These are phyloP conservation scores for Ophiostoma novo-ulmi DNA, from an alignment of 2,329 filamentous ascomycete species.

Conservation along the genomic window DNA sequence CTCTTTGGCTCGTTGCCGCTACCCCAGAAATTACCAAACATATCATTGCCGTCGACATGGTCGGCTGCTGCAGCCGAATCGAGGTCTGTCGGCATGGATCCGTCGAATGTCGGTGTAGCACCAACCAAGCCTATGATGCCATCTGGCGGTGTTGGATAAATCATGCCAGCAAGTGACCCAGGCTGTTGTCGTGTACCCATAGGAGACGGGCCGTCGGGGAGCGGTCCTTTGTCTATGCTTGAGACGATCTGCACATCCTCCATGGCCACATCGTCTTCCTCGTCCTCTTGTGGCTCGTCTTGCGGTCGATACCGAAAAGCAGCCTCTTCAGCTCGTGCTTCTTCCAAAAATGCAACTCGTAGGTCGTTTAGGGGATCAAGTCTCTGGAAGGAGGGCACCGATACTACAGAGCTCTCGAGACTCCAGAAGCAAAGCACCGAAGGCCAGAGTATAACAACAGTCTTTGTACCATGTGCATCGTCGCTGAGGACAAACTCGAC, in stretches of 20 bases:
- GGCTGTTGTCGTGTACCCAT: slow-evolving; percentile 47
- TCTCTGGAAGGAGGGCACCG: slow-evolving; percentile 20
- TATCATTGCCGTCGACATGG: slow-evolving; percentile 29
- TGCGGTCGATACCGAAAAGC: not conserved
- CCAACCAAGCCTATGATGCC: slow-evolving; percentile 51
- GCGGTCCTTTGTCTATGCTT: slow-evolving; percentile 18
- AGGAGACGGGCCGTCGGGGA: slow-evolving; percentile 39
- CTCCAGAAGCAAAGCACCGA: slow-evolving; percentile 50
- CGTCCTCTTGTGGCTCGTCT: slow-evolving; percentile 6
- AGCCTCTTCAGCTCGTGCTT: slow-evolving; percentile 21
- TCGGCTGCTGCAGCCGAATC: slow-evolving; percentile 35
- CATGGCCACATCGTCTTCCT: slow-evolving; percentile 23
- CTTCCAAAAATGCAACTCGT: slow-evolving; percentile 23
- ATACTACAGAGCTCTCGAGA: slow-evolving; percentile 20
- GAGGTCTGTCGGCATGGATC: slow-evolving; percentile 39
- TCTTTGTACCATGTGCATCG: slow-evolving; percentile 40
- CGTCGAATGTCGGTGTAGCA: slow-evolving; percentile 54
- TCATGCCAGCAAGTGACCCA: slow-evolving; percentile 35
- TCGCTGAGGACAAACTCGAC: slow-evolving; percentile 38
- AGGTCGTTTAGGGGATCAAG: slow-evolving; percentile 25
- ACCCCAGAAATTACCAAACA: slow-evolving; percentile 41
- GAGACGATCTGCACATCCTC: slow-evolving; percentile 21
- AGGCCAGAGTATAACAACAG: slow-evolving; percentile 51
- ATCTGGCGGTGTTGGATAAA: slow-evolving; percentile 70
- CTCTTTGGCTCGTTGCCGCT: slow-evolving; percentile 44